Percentiles rank a stretch among this genome's conserved stretches.
phyloP scores from a whole-genome alignment of 345 rosid genomes.

The Eucalyptus cloeziana region DNA sequence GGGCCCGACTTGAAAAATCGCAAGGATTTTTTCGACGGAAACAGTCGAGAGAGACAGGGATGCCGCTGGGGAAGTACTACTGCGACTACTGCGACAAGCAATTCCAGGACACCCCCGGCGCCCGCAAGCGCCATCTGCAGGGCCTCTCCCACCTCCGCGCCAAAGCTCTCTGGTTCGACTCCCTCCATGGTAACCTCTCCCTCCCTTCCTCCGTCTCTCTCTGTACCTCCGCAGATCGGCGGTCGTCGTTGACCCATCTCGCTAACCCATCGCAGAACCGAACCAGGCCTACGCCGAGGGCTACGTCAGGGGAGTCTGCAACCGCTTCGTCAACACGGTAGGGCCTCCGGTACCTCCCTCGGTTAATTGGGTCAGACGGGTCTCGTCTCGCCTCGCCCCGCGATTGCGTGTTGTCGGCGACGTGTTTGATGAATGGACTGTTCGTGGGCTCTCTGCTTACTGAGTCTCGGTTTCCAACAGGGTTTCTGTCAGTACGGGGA shows the following conservation, averaged over 20 bases:
- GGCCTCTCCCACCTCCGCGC: constrained; percentile 79
- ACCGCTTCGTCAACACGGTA: constrained; percentile 55
- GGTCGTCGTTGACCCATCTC: neutral
- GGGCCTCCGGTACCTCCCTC: neutral
- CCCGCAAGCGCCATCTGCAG: constrained; percentile 81
- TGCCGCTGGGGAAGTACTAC: constrained; percentile 71
- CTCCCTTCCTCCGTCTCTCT: neutral
- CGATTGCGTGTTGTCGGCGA: fast-evolving
- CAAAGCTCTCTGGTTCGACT: constrained; percentile 63
- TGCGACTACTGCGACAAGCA: constrained; percentile 94
- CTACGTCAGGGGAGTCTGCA: constrained; percentile 39
- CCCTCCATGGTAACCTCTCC: neutral
- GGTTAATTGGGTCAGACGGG: no score
- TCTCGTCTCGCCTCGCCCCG: no score
- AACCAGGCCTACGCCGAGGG: constrained; percentile 9
- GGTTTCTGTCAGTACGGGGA: constrained; percentile 77
- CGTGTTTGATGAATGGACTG: neutral
- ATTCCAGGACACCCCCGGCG: constrained; percentile 68
- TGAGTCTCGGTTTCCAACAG: constrained; percentile 4
- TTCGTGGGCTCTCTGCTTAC: neutral
- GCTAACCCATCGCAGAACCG: constrained; percentile 4
- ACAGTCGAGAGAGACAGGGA: neutral
- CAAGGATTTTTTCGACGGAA: neutral
- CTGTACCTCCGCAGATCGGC: neutral
- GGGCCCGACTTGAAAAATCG: neutral